Base-by-base conservation (phyloP, 2,329 filamentous ascomycete species). In the Pseudogymnoascus sp. region DNA sequence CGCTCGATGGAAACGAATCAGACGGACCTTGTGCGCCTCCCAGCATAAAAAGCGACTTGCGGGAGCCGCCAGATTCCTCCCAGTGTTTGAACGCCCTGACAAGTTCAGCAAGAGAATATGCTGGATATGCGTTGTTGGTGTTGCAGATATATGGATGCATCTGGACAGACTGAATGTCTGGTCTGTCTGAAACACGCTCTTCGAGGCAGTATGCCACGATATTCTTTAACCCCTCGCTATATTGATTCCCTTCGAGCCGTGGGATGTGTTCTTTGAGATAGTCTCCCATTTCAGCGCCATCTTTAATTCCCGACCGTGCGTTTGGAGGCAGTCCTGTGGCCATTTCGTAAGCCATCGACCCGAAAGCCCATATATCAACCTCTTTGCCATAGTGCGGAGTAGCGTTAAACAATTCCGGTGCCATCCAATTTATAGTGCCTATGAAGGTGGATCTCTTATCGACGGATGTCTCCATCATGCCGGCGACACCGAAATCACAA, bases 391-490 rank as follows among this genome's bases (percentile, higher is more conserved):
- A 89, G 4, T 85, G 84, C 9, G 82, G 79, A 3, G 82, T 79
- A 38, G 83, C 79, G 64, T 88, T 84, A 68, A 89, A 87, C 11
- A 93, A 80, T 70, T 95, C 91, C 0, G 88, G 89, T 0, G 91
- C 89, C 90, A 95, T 93, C 88, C 90, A 95, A 74, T 93, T 87
- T 2, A 88, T 88, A 0, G 91, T 95, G 21, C 90, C 90, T 63
- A 93, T 89, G 59, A 93, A 88, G 0, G 90, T 93, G 3, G 88
- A 88, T 62, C 90, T 81, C 75, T 95, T 95, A 69, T 89, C 87
- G 62, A 87, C 82, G 68, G 89, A 88, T 44, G 82, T 88, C 72
- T 93, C 89, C 63, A 93, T 83, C 56, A 91, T 84, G 50, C 88
- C 89, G 31, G 90, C 89, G 59, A 95, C 89, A 67, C 91, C 90